Base-by-base conservation (phyloP, 75 land plant species). In the Picea glauca region DNA sequence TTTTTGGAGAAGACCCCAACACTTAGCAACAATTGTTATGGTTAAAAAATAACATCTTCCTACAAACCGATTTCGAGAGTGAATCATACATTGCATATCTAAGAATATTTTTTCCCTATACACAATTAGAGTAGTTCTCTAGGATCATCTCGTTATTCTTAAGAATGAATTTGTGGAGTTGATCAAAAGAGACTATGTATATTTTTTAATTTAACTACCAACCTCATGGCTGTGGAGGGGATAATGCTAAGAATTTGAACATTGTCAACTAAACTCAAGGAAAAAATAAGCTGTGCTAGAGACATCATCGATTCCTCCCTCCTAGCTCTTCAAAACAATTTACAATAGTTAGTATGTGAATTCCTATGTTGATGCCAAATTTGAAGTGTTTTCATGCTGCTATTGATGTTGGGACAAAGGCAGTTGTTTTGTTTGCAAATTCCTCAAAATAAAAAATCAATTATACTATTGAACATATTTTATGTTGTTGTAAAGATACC, bases 41-140 rank as follows among this genome's bases (percentile, higher is more conserved):
- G 99, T 93, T 98, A 83, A 89, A 93, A 76, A 81, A 86, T n/a
- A 62, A 82, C 72, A 76, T 90, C 15, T 98, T 98, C 83, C 85
- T 85, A 75, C 46, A 78, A 50, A 78, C 89, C 0, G 73, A 80
- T 38, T 98, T 98, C 85, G 91, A 89, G 58, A 80, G 90, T 23
- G 91, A 93, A 30, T 40, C 98, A 14, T 92, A 95, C 89, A 89
- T 98, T 72, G 78, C 98, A 58, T 91, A 90, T 79, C 94, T 98
- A 72, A 87, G 99, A 58, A 94, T 65, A 95, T 89, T 78, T 96
- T 98, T 73, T 93, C 99, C 63, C 89, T 98, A 80, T 98, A 98
- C 26, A 89, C 89, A 13, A 93, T 98, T 74, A 85, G 93, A 58
- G 77, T 90, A 23, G 88, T 95, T 87, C 96, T 98, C 77, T 87